Percentiles rank a stretch among this genome's conserved stretches.
Evolutionary conservation across 495 filamentous ascomycete species (phyloP).

Genomic region (Lasiosphaeriaceae sp.): DNA sequence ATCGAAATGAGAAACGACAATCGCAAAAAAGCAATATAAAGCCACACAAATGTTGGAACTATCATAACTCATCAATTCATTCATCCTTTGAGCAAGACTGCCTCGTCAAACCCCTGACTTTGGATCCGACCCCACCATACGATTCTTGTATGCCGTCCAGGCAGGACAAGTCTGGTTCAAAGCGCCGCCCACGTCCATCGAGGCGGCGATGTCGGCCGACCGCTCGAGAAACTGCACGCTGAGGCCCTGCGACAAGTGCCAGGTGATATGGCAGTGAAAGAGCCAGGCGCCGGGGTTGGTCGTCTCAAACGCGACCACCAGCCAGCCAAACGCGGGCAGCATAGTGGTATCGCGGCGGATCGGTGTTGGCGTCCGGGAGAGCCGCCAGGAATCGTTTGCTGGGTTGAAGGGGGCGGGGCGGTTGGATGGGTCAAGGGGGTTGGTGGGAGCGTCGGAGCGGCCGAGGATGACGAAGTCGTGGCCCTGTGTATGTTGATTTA

Average conservation of each 20-base stretch:
- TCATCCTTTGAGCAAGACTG: too few relatives aligned
- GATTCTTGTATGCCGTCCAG: too few relatives aligned
- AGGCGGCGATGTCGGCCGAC: neutral
- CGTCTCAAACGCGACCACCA: constrained; percentile 53
- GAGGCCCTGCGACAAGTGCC: constrained; percentile 10
- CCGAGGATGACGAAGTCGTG: constrained; percentile 50
- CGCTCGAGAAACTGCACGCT: constrained; percentile 9
- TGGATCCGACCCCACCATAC: too few relatives aligned
- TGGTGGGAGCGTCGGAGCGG: constrained; percentile 18
- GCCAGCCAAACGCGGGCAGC: constrained; percentile 41
- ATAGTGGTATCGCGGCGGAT: constrained; percentile 56
- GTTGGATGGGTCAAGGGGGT: constrained; percentile 31
- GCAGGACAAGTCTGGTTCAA: too few relatives aligned
- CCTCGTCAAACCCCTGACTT: too few relatives aligned
- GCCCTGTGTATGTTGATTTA: constrained; percentile 50
- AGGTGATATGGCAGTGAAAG: constrained; percentile 19
- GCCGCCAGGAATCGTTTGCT: too few relatives aligned
- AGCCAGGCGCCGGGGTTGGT: constrained; percentile 39
- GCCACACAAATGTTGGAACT: too few relatives aligned
- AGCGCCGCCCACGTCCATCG: too few relatives aligned
- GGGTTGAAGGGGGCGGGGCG: constrained; percentile 16
- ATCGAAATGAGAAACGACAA: too few relatives aligned
- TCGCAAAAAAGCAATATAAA: too few relatives aligned
- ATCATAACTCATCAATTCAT: too few relatives aligned
- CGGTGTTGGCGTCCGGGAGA: too few relatives aligned